These are phyloP conservation scores for Acanthamoeba culbertsoni DNA, from an alignment of 208 protist genomes.

Conservation along the genomic window DNA sequence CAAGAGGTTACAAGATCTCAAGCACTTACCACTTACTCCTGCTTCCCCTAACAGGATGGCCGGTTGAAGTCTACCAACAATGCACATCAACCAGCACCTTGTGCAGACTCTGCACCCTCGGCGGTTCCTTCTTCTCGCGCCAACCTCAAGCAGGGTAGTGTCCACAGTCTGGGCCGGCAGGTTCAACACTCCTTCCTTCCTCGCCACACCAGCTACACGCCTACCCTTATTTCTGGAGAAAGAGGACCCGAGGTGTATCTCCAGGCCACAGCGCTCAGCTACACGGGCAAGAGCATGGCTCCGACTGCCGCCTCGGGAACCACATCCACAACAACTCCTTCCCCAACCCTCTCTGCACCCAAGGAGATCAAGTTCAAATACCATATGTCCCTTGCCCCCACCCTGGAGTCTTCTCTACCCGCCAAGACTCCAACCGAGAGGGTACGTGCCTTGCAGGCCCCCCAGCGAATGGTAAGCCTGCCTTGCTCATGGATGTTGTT, in stretches of 20 bases:
- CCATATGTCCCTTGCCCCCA: constrained; percentile 2
- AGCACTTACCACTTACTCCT: no score
- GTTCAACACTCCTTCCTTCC: no score
- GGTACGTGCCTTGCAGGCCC: not conserved
- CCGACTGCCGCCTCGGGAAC: not conserved
- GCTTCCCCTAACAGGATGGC: no score
- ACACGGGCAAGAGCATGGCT: not conserved
- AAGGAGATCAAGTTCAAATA: constrained; percentile 43
- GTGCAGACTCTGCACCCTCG: no score
- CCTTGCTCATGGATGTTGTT: not conserved
- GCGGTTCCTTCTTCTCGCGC: no score
- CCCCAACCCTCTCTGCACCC: not conserved
- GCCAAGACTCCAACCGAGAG: not conserved
- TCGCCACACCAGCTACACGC: not conserved
- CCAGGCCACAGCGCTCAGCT: not conserved
- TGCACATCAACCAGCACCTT: no score
- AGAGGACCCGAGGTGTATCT: not conserved
- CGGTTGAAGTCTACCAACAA: no score
- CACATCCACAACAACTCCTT: not conserved
- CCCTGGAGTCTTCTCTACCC: not conserved
- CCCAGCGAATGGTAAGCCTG: not conserved
- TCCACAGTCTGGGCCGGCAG: not conserved
- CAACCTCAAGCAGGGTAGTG: no score
- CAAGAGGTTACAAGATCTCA: no score
- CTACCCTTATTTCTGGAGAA: not conserved